Conservation (phyloP, 768 basidiomycete species). For the Peribolospora kevripleyi region DNA sequence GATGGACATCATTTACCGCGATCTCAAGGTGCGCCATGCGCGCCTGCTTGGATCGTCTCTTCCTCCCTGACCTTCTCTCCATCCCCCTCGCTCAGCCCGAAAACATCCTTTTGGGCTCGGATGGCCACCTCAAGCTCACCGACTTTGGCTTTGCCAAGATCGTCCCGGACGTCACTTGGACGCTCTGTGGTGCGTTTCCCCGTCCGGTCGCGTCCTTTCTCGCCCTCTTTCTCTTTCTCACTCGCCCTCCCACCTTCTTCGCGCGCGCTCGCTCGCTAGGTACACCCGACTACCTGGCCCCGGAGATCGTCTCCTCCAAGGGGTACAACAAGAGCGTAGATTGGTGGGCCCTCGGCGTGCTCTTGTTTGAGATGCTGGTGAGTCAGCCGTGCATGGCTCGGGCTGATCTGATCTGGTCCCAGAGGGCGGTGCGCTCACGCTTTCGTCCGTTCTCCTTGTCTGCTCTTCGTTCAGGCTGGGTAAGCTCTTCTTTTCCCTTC, state of each 20-base stretch:
- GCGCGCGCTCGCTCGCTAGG: conserved; percentile 20
- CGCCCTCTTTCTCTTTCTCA: not conserved
- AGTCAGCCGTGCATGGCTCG: not conserved
- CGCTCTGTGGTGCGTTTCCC: conserved; percentile 35
- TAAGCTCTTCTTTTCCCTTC: conserved; percentile 29
- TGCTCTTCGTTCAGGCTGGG: conserved; percentile 14
- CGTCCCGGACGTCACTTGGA: conserved; percentile 96
- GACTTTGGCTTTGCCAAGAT: conserved; percentile 92
- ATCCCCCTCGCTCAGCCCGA: conserved; percentile 25
- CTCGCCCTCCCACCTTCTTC: too few species aligned
- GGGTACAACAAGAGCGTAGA: conserved; percentile 97
- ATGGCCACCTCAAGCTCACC: conserved; percentile 77
- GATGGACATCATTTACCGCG: conserved; percentile 94
- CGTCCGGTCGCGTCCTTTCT: not conserved
- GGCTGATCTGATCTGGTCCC: too few species aligned
- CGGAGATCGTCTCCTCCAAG: conserved; percentile 91
- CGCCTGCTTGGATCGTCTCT: too few species aligned
- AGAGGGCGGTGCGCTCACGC: too few species aligned
- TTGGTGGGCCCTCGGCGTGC: conserved; percentile 96
- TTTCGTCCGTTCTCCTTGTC: not conserved
- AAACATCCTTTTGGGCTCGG: conserved; percentile 57
- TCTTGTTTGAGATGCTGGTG: conserved; percentile 92
- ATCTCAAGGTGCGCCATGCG: conserved; percentile 49
- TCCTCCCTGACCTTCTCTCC: not conserved
- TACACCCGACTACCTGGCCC: conserved; percentile 88